Evolutionary conservation across 2,329 filamentous ascomycete species (phyloP).

Genomic region (Harringtonia aguacate): DNA sequence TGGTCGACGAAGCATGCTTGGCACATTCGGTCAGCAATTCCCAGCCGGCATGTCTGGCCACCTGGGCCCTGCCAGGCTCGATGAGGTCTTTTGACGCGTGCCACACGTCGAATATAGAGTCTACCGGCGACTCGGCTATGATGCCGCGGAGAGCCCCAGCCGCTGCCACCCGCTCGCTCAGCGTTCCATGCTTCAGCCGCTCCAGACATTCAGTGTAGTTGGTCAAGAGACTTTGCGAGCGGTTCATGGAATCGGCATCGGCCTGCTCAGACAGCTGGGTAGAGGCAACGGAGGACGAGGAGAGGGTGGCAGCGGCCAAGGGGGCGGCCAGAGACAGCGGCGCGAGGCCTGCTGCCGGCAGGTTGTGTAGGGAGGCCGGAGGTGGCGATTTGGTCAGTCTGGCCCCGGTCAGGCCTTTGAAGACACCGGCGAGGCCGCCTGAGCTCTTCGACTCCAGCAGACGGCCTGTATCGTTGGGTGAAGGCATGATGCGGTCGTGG

Average conservation of each 20-base stretch:
- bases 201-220: conserved; percentile 45
- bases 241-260: conserved; percentile 31
- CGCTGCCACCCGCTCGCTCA: conserved; percentile 44
- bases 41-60: conserved; percentile 51
- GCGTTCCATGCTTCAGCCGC: conserved; percentile 39
- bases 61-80: conserved; percentile 39
- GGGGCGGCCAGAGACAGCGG: conserved; percentile 1
- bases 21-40: conserved; percentile 55
- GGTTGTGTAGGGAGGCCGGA: neutral
- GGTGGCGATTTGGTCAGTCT: conserved; percentile 37
- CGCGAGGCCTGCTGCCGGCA: neutral
- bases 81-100: conserved; percentile 56
- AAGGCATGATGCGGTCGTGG: conserved; percentile 49
- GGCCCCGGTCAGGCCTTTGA: conserved; percentile 48
- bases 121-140: conserved; percentile 48
- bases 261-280: conserved; percentile 19
- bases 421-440: conserved; percentile 50
- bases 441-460: conserved; percentile 44
- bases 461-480: conserved; percentile 43
- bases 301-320: conserved; percentile 23
- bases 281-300: conserved; percentile 19
- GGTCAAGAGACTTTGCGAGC: conserved; percentile 28
- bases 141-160: conserved; percentile 45
- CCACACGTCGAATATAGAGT: conserved; percentile 53
- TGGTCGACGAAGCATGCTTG: conserved; percentile 50